Evolutionary conservation across 805 yeast genomes (phyloP).

Genomic region (Spencermartinsiella europaea): DNA sequence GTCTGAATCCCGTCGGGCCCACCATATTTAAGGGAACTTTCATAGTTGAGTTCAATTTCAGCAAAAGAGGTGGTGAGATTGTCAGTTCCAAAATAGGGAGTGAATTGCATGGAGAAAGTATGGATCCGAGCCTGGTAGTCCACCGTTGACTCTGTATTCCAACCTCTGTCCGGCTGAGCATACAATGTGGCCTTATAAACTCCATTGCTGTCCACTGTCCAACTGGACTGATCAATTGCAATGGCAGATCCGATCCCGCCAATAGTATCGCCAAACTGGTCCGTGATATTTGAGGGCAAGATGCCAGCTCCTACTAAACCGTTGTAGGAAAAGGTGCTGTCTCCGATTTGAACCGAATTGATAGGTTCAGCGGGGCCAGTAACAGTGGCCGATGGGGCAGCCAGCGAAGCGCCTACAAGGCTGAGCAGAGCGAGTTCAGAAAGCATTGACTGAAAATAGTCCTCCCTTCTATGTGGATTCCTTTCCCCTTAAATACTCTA

Average conservation of each 20-base stretch:
- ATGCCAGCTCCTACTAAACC: conserved; percentile 17
- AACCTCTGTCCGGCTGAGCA: conserved; percentile 18
- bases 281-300: conserved; percentile 13
- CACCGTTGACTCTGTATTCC: conserved; percentile 17
- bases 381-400: too few relatives aligned
- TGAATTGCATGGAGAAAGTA: conserved; percentile 9
- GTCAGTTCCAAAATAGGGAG: conserved; percentile 11
- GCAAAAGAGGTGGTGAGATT: background rate
- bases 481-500: too few relatives aligned
- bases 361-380: too few relatives aligned
- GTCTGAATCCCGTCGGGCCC: conserved; percentile 14
- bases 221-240: conserved; percentile 13
- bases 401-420: too few relatives aligned
- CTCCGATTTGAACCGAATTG: conserved; percentile 3
- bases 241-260: conserved; percentile 20
- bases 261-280: conserved; percentile 16
- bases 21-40: conserved; percentile 2
- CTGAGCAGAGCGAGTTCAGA: too few relatives aligned
- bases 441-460: too few relatives aligned
- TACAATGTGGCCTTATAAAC: conserved; percentile 12
- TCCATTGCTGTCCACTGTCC: conserved; percentile 7
- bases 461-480: too few relatives aligned
- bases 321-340: conserved; percentile 10
- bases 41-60: conserved; percentile 10
- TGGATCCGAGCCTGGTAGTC: conserved; percentile 14